Conservation (phyloP, 225 moss, liverwort and hornwort species). For the Physcomitrellopsis africana region DNA sequence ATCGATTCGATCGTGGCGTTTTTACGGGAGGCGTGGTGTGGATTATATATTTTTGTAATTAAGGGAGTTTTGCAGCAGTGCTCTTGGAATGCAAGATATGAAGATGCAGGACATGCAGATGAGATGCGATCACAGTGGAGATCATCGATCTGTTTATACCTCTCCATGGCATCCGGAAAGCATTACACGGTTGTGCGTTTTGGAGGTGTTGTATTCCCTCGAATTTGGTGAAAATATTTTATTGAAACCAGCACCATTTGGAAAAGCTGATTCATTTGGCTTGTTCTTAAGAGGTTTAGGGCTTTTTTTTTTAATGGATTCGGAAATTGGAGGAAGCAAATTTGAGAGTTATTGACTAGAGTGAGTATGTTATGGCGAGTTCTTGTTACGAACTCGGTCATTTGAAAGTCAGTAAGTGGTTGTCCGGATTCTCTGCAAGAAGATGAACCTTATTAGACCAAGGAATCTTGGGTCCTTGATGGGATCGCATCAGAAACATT, state of each 20-base stretch:
- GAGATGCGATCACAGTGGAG: not conserved
- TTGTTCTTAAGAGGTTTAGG: slow-evolving; percentile 23
- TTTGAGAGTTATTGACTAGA: slow-evolving; percentile 2
- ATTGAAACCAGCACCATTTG: not conserved
- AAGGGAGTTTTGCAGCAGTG: not conserved
- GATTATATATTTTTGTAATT: not conserved
- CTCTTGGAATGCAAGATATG: not conserved
- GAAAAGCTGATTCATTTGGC: not conserved
- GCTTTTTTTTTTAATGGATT: slow-evolving; percentile 16
- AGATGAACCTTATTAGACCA: too few relatives aligned
- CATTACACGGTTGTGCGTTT: not conserved
- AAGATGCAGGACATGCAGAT: not conserved
- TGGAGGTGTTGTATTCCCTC: not conserved
- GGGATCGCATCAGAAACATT: not conserved
- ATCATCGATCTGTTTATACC: not conserved
- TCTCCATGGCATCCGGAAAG: not conserved
- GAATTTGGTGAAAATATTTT: not conserved
- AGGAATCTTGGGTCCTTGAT: not conserved
- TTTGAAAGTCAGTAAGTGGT: too few relatives aligned
- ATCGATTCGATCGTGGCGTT: not conserved
- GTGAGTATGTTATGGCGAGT: slow-evolving; percentile 4
- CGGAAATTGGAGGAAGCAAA: not conserved
- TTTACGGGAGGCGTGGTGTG: not conserved
- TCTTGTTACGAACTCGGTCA: not conserved
- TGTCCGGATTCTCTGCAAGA: too few relatives aligned